Evolutionary conservation across 805 yeast species (phyloP), one percentile per base, ranked within the genome.

Genomic region (Suhomyces sp.): DNA sequence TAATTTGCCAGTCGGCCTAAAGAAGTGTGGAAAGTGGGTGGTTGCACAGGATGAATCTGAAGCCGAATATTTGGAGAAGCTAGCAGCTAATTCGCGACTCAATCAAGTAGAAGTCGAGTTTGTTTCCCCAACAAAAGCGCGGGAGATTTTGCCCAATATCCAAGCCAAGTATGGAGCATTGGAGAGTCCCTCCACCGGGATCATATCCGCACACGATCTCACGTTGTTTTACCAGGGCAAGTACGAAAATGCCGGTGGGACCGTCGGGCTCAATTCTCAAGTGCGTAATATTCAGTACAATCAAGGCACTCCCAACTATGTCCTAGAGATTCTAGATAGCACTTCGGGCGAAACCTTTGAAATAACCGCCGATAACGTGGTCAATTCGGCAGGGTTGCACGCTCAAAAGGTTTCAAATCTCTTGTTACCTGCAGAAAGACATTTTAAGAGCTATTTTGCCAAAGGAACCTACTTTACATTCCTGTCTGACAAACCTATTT

Each of bases 391-490:
- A 0, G 97, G 97, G 0, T 72, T 88, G 26, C 76, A 82, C 58
- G 96, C 97, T 1, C 88, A 87, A 5, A 67, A 69, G n/a, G 69
- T 91, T 1, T 80, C 93, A 12, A 88, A 89, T 59, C 60, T 87
- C 78, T 62, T 91, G 12, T 70, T 89, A 1, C 96, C 96, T 1
- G 49, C 61, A 22, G 83, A 81, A 0, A 70, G 88, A 38, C 86
- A 86, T 29, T 66, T 82, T 44, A 73, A 72, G 29, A 80, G 86
- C 8, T 81, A 76, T 60, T 91, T 81, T 65, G 97, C 93, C 10
- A 92, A 90, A 67, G 97, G 97, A 0, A 88, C 85, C 57, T 91
- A 92, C 66, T 92, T 80, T 62, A 72, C 86, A 3, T 83, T 82
- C 54, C 78, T 77, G 26, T 69, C 75, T 0, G 71, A 77, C 3